These are phyloP conservation scores for Datura wrightii DNA, from an alignment of 257 asterid species.

Conservation along the genomic window DNA sequence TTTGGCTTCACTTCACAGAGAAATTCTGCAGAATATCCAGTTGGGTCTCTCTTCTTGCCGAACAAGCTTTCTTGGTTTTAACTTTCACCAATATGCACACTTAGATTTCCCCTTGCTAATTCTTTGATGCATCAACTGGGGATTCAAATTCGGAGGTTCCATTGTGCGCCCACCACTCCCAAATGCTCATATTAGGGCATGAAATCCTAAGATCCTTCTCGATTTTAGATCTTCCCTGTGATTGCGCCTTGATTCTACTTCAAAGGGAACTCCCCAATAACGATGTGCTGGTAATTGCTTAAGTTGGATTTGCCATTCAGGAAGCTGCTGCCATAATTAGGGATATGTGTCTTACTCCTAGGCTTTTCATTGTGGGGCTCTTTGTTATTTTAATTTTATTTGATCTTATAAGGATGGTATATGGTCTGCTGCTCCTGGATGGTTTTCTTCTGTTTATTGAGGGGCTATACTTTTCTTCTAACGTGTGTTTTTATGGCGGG, in stretches of 20 bases:
- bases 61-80: constrained; percentile 13
- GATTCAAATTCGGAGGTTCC: constrained; percentile 13
- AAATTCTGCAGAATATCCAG: neutral
- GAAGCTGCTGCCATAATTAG: neutral
- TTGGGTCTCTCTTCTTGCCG: neutral
- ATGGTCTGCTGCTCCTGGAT: neutral
- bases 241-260: neutral
- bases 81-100: neutral
- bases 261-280: neutral
- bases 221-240: neutral
- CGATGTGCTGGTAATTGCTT: neutral
- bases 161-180: neutral
- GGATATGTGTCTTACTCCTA: neutral
- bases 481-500: constrained; percentile 5
- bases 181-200: neutral
- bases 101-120: constrained; percentile 16
- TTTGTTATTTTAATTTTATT: neutral
- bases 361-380: neutral
- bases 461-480: neutral
- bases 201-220: neutral
- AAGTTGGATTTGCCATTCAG: constrained; percentile 10
- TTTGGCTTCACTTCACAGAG: neutral
- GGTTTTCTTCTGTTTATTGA: neutral
- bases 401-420: constrained; percentile 8
- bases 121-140: constrained; percentile 3